Percentiles rank a stretch among this genome's conserved stretches.
Conservation (phyloP, 441 rosid species). For the Jatropha multifida region DNA sequence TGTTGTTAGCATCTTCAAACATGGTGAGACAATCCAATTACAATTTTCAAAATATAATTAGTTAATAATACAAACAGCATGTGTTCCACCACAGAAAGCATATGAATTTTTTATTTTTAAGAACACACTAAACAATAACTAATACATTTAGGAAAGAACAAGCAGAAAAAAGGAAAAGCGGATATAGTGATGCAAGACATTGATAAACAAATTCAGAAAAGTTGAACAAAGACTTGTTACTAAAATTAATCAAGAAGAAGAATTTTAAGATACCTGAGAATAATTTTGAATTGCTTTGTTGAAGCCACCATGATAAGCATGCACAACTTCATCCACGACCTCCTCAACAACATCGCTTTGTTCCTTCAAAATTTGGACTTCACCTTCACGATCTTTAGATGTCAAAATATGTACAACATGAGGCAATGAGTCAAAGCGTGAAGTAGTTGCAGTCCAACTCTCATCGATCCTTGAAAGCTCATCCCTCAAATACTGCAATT, state of each 20-base stretch:
- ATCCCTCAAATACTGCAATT: slow-evolving; percentile 75
- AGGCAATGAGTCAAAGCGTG: slow-evolving; percentile 98
- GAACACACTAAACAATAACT: not conserved
- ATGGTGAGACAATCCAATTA: not conserved
- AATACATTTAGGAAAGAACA: not conserved
- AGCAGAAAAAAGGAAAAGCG: not conserved
- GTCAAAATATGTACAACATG: slow-evolving; percentile 96
- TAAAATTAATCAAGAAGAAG: slow-evolving; percentile 15
- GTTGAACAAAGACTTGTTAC: not conserved
- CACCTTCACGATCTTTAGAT: slow-evolving; percentile 91
- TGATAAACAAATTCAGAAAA: not conserved
- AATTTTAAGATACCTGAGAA: slow-evolving; percentile 72
- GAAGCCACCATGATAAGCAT: slow-evolving; percentile 93
- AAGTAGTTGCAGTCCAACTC: slow-evolving; percentile 62
- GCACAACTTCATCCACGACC: slow-evolving; percentile 98
- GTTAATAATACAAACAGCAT: too few species aligned
- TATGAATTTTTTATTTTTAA: not conserved
- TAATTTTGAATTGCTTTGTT: slow-evolving; percentile 99
- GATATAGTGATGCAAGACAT: not conserved
- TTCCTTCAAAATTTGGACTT: slow-evolving; percentile 70
- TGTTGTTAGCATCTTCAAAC: not conserved
- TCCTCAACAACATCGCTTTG: slow-evolving; percentile 97
- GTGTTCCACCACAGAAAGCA: not conserved
- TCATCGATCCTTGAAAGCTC: slow-evolving; percentile 81
- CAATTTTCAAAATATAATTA: not conserved